Conservation (phyloP, 2,329 filamentous ascomycete species). For the Daldinia sp. region DNA sequence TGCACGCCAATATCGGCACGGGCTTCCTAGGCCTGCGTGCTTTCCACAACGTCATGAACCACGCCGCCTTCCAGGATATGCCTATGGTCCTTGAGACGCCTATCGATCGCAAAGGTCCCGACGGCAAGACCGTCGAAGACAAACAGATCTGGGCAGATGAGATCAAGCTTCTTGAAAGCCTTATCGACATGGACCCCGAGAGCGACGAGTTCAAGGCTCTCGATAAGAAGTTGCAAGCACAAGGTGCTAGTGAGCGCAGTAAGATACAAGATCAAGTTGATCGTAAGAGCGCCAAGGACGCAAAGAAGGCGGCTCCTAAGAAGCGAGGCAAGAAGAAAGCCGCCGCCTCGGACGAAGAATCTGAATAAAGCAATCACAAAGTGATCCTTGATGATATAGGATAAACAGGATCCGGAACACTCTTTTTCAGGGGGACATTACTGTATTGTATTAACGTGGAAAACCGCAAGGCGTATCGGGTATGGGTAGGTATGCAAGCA, state of each 20-base stretch:
- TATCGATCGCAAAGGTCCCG: conserved; percentile 73
- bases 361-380: conserved; percentile 13
- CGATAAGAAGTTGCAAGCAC: conserved; percentile 70
- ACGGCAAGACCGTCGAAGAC: conserved; percentile 77
- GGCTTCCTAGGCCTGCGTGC: conserved; percentile 90
- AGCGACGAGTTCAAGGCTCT: conserved; percentile 74
- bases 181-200: conserved; percentile 84
- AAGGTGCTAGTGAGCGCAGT: conserved; percentile 74
- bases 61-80: conserved; percentile 74
- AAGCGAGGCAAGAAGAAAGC: conserved; percentile 43
- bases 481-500: conserved; percentile 19
- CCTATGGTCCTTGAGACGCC: conserved; percentile 98
- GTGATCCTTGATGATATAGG: background rate
- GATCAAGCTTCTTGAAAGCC: conserved; percentile 90
- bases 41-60: conserved; percentile 92
- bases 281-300: conserved; percentile 71
- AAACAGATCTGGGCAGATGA: conserved; percentile 88
- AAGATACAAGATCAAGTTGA: conserved; percentile 83
- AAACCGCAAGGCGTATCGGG: conserved; percentile 18
- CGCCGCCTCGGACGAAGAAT: conserved; percentile 41
- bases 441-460: conserved; percentile 11
- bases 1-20: conserved; percentile 96
- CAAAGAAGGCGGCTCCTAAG: conserved; percentile 50
- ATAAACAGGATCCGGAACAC: background rate
- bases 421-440: background rate